phyloP scores from a whole-genome alignment of 805 yeast genomes.

The Candida sithepensis region DNA sequence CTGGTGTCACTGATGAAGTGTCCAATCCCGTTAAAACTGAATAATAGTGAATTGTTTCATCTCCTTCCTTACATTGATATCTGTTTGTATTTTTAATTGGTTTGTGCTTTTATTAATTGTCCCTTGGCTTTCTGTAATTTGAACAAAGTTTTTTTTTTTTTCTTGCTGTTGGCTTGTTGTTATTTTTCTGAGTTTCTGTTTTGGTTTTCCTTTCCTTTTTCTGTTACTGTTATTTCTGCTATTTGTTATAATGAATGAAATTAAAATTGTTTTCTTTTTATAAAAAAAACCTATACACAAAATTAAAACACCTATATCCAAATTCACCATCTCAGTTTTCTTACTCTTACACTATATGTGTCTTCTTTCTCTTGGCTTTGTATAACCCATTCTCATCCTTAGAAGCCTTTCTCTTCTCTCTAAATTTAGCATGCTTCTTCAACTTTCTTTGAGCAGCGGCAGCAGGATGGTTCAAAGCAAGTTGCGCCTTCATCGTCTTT shows the following conservation, averaged over 20 bases:
- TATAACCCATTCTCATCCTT: constrained; percentile 77
- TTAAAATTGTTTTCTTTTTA: no score
- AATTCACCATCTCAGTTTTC: not conserved
- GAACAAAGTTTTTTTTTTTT: not conserved
- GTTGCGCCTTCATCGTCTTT: constrained; percentile 66
- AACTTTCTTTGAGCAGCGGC: constrained; percentile 73
- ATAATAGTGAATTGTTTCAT: not conserved
- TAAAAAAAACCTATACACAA: not conserved
- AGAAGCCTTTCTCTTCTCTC: constrained; percentile 72
- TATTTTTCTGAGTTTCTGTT: no score
- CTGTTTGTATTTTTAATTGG: not conserved
- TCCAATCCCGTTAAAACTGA: constrained; percentile 7
- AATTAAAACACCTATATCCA: not conserved
- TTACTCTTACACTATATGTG: constrained; percentile 3
- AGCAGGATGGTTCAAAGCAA: constrained; percentile 78
- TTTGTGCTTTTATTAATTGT: not conserved
- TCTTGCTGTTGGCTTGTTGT: no score
- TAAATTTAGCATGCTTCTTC: constrained; percentile 67
- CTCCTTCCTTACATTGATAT: not conserved
- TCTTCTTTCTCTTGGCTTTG: constrained; percentile 55
- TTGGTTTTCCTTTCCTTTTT: not conserved
- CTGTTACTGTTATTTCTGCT: no score
- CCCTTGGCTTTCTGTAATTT: not conserved
- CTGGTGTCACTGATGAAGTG: constrained; percentile 7
- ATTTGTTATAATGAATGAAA: no score